These are phyloP conservation scores for Steccherinum ochraceum DNA, from an alignment of 768 basidiomycete genomes.

Conservation along the genomic window DNA sequence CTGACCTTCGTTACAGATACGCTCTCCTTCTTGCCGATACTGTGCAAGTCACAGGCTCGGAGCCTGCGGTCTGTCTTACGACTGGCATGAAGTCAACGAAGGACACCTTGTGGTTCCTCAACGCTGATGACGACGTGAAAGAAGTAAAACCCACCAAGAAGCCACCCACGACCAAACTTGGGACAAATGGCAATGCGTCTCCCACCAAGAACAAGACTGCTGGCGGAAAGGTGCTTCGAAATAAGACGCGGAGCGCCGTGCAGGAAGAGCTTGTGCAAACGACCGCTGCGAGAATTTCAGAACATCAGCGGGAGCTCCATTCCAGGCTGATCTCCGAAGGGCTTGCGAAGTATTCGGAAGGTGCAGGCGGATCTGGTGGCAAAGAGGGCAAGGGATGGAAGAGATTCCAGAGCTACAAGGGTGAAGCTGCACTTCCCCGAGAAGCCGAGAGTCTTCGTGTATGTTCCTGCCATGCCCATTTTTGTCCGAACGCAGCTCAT, in stretches of 20 bases:
- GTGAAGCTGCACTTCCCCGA: conserved; percentile 84
- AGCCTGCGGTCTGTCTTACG: conserved; percentile 65
- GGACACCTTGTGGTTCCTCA: conserved; percentile 84
- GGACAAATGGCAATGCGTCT: conserved; percentile 53
- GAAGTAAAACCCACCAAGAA: conserved; percentile 51
- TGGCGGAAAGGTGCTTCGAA: conserved; percentile 81
- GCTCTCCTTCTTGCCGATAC: conserved; percentile 87
- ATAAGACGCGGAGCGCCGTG: conserved; percentile 83
- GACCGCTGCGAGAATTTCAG: conserved; percentile 69
- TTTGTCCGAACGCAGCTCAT: conserved; percentile 1
- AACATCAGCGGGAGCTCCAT: conserved; percentile 86
- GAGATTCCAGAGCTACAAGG: conserved; percentile 94
- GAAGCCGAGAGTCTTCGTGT: conserved; percentile 79
- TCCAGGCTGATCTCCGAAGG: conserved; percentile 71
- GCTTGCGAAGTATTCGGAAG: conserved; percentile 76
- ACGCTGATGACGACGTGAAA: conserved; percentile 51
- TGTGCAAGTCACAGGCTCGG: conserved; percentile 60
- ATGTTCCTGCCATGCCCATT: conserved; percentile 21
- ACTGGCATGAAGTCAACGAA: conserved; percentile 80
- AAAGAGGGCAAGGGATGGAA: conserved; percentile 94
- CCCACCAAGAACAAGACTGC: conserved; percentile 69
- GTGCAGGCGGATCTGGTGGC: conserved; percentile 63
- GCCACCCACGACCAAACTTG: conserved; percentile 37
- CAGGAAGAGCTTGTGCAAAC: conserved; percentile 82
- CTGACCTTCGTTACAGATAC: conserved; percentile 46